Evolutionary conservation across 306 rosid genomes (phyloP).

Genomic region (Rosa multiflora): DNA sequence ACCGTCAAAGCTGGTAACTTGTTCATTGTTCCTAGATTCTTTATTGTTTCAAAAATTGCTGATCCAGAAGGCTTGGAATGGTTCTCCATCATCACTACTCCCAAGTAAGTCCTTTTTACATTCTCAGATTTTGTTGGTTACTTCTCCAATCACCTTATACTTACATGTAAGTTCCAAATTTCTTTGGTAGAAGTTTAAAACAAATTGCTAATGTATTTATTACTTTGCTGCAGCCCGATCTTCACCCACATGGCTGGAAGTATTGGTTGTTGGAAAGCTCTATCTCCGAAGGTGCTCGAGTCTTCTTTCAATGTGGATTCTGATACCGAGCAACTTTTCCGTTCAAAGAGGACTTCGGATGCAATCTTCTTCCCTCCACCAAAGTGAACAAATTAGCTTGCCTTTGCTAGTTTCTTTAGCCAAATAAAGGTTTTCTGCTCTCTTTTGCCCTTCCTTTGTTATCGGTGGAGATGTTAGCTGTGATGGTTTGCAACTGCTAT

Average conservation of each 20-base stretch:
- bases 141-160: background rate
- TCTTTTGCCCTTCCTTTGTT: background rate
- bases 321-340: constrained; percentile 54
- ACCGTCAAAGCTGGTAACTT: constrained; percentile 62
- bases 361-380: constrained; percentile 91
- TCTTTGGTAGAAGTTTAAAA: background rate
- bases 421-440: constrained; percentile 12
- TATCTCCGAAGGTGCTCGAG: constrained; percentile 63
- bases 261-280: constrained; percentile 73
- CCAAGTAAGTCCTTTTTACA: constrained; percentile 41
- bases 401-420: background rate
- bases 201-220: background rate
- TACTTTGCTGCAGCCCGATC: constrained; percentile 53
- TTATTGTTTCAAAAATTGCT: constrained; percentile 84
- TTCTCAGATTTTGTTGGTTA: background rate
- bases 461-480: background rate
- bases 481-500: background rate
- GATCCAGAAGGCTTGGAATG: constrained; percentile 76
- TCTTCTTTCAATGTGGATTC: constrained; percentile 78
- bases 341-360: constrained; percentile 71
- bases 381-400: constrained; percentile 26
- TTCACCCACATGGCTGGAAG: constrained; percentile 89
- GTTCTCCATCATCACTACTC: constrained; percentile 87
- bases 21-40: constrained; percentile 85
- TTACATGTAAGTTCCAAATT: background rate